Evolutionary conservation across 2,329 filamentous ascomycete genomes (phyloP).

Genomic region (Alternaria brassicae): DNA sequence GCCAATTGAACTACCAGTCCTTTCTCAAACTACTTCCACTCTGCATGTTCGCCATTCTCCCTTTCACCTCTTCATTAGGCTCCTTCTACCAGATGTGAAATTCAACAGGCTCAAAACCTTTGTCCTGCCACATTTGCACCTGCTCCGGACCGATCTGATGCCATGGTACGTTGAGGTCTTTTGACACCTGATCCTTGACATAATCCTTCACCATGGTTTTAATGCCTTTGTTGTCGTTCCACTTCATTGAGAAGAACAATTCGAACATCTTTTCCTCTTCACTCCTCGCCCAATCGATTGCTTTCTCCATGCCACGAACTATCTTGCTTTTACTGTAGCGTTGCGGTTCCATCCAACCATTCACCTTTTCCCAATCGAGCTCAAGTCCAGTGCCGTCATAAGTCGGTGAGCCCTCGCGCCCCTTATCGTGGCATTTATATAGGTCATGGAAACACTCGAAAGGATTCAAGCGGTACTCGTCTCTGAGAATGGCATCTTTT

Average conservation of each 20-base stretch:
- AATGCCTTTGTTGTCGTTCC: neutral
- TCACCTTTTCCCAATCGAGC: neutral
- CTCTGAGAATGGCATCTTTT: neutral
- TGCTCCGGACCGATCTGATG: constrained; percentile 19
- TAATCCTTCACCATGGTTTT: neutral
- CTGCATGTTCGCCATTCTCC: too few species aligned
- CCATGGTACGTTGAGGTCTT: constrained; percentile 18
- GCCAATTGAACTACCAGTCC: neutral
- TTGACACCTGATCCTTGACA: too few species aligned
- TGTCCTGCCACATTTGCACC: constrained; percentile 20
- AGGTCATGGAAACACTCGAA: neutral
- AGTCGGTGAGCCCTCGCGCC: neutral
- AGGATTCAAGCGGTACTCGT: neutral
- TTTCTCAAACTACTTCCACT: too few species aligned
- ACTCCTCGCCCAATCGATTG: neutral
- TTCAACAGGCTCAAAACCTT: constrained; percentile 14
- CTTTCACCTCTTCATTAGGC: neutral
- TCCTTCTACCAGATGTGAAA: constrained; percentile 15
- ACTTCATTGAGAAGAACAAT: neutral
- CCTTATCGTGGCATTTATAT: neutral
- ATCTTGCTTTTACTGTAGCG: neutral
- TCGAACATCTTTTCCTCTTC: neutral
- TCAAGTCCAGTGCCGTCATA: neutral
- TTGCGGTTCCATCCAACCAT: neutral
- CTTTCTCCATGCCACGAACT: neutral